A percentile compares a stretch with the other conserved stretches of the same genome.
phyloP scores from a whole-genome alignment of 306 rosid genomes.

The Trifolium fragiferum region DNA sequence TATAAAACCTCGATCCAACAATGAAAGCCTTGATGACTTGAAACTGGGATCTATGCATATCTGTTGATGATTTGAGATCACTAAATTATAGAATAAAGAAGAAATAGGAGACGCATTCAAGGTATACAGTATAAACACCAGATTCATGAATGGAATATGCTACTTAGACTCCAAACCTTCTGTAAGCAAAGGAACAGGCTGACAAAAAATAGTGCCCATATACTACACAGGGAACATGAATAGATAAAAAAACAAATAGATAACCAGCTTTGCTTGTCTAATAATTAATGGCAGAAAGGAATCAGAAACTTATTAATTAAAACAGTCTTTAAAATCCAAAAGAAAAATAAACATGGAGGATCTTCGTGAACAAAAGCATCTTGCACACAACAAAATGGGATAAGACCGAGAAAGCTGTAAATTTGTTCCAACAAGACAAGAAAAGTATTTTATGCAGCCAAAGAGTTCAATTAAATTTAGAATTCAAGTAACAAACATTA shows the following conservation, averaged over 20 bases:
- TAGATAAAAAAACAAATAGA: not conserved
- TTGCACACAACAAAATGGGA: constrained; percentile 24
- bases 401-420: constrained; percentile 2
- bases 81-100: constrained; percentile 22
- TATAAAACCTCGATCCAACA: constrained; percentile 87
- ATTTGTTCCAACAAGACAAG: constrained; percentile 1
- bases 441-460: not conserved
- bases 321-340: constrained; percentile 34
- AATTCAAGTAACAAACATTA: constrained; percentile 29
- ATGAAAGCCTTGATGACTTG: constrained; percentile 77
- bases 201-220: constrained; percentile 23
- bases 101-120: not conserved
- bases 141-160: constrained; percentile 33
- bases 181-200: constrained; percentile 30
- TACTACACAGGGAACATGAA: not conserved
- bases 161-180: constrained; percentile 27
- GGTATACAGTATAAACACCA: not conserved
- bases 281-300: constrained; percentile 20
- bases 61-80: constrained; percentile 55
- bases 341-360: constrained; percentile 4
- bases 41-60: constrained; percentile 74
- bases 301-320: constrained; percentile 30
- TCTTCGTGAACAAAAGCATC: constrained; percentile 14
- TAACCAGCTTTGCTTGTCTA: not conserved
- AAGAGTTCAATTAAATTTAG: constrained; percentile 11